Evolutionary conservation across 805 yeast genomes (phyloP).

Genomic region (Saccharomycopsis selenospora): DNA sequence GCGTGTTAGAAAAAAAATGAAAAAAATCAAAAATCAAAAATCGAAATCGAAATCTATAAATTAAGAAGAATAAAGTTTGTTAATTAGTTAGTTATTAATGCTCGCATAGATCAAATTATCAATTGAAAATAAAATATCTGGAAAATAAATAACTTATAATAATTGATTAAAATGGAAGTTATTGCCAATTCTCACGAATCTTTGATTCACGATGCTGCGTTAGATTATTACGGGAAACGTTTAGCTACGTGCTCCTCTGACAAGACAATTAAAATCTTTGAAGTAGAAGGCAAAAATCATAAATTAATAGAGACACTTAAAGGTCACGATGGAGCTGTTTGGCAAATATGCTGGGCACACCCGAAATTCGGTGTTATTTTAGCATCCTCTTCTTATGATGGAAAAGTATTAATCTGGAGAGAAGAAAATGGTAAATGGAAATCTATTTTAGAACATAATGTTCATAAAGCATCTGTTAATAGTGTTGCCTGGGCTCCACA

Average conservation of each 20-base stretch:
- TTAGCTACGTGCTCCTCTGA: conserved; percentile 96
- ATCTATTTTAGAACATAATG: conserved; percentile 76
- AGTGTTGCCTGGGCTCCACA: conserved; percentile 96
- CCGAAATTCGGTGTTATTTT: conserved; percentile 94
- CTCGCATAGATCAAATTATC: no score
- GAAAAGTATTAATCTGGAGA: conserved; percentile 90
- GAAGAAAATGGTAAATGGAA: conserved; percentile 88
- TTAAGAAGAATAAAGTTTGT: no score
- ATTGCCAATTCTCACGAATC: conserved; percentile 20
- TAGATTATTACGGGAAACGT: conserved; percentile 94
- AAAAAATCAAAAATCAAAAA: no score
- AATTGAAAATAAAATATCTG: no score
- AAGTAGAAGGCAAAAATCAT: conserved; percentile 79
- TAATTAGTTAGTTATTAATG: no score
- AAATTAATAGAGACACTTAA: conserved; percentile 74
- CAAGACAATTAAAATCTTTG: conserved; percentile 90
- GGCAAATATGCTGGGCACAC: conserved; percentile 99
- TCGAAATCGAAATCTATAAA: no score
- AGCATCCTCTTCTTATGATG: conserved; percentile 94
- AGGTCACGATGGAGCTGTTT: conserved; percentile 97
- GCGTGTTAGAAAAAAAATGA: no score
- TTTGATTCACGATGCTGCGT: conserved; percentile 76
- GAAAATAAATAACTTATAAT: no score
- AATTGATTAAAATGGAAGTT: conserved; percentile 6
- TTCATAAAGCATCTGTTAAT: conserved; percentile 91